Evolutionary conservation across 805 yeast species (phyloP).

Genomic region (Cyberlindnera xylosilytica): DNA sequence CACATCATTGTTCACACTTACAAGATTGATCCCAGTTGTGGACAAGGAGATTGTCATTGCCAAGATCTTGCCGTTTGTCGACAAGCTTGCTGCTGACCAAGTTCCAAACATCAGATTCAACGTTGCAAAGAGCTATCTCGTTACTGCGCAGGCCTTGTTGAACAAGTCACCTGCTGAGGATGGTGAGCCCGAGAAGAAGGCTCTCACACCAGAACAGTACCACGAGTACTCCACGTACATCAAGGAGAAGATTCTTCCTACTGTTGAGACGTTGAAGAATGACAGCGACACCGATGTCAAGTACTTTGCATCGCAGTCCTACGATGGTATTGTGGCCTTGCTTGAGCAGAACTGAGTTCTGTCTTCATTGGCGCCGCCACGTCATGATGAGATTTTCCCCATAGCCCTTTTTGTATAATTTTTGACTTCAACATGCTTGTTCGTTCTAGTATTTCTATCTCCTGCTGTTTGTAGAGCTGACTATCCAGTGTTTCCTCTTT

Average conservation of each 20-base stretch:
- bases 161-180: conserved; percentile 19
- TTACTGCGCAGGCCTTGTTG: conserved; percentile 52
- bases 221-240: conserved; percentile 34
- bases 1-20: conserved; percentile 84
- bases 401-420: neutral
- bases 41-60: conserved; percentile 50
- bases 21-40: conserved; percentile 76
- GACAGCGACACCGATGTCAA: conserved; percentile 90
- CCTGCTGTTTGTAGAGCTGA: too few species aligned
- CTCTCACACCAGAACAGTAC: conserved; percentile 15
- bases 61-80: conserved; percentile 76
- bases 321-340: conserved; percentile 30
- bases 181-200: conserved; percentile 21
- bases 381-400: neutral
- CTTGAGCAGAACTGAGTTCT: conserved; percentile 2
- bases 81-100: conserved; percentile 66
- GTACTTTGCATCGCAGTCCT: conserved; percentile 72
- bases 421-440: conserved; percentile 1
- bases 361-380: too few species aligned
- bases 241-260: conserved; percentile 53
- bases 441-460: neutral
- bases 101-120: conserved; percentile 96
- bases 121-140: conserved; percentile 79
- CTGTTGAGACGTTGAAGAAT: conserved; percentile 57
- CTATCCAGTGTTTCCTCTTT: neutral